phyloP scores from a whole-genome alignment of 495 filamentous ascomycete species.

The Stereocaulon alpinum region DNA sequence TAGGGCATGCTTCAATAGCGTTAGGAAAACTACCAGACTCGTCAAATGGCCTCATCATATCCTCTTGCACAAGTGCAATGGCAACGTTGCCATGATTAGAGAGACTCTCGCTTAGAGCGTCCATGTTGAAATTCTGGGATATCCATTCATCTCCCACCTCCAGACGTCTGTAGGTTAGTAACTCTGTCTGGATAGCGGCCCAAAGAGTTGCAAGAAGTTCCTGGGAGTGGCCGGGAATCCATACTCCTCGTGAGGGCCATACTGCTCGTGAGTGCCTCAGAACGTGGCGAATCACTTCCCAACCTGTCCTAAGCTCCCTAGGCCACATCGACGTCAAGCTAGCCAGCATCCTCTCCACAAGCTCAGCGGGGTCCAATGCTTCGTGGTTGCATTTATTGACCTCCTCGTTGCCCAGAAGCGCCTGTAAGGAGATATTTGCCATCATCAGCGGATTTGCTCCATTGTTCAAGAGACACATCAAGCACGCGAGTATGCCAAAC shows the following conservation, averaged over 20 bases:
- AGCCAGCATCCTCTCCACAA: not conserved
- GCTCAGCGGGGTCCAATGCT: constrained; percentile 10
- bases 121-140: constrained; percentile 24
- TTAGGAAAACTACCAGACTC: constrained; percentile 19
- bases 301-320: constrained; percentile 11
- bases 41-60: constrained; percentile 24
- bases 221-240: not conserved
- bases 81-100: constrained; percentile 6
- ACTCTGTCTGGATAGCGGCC: constrained; percentile 24
- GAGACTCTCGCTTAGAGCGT: constrained; percentile 17
- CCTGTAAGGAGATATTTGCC: constrained; percentile 14
- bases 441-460: constrained; percentile 26
- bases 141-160: constrained; percentile 24
- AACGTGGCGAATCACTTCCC: constrained; percentile 13
- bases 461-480: constrained; percentile 29
- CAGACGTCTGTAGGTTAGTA: constrained; percentile 24
- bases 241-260: constrained; percentile 8
- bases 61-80: constrained; percentile 15
- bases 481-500: constrained; percentile 33
- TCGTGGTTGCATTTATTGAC: constrained; percentile 14
- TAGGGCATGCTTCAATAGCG: constrained; percentile 2
- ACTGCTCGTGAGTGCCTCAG: constrained; percentile 11
- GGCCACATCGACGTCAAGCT: constrained; percentile 8
- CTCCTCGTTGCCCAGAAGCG: constrained; percentile 6
- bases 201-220: constrained; percentile 20